A percentile compares a stretch with the other conserved stretches of the same genome.
Conservation (phyloP, 345 rosid genomes). For the rapeseed (Brassica napus) region DNA sequence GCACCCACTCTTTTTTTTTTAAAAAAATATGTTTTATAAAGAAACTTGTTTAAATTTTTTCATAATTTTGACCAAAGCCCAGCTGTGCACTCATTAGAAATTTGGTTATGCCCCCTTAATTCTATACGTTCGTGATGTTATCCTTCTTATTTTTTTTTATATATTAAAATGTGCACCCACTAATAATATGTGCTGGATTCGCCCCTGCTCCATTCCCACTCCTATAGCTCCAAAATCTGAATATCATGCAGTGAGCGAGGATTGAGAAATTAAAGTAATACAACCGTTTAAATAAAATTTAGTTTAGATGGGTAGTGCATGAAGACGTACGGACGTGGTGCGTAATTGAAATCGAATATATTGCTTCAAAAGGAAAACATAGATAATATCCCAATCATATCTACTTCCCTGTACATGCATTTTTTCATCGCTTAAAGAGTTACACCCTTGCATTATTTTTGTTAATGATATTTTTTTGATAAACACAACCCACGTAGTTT, state of each 20-base stretch:
- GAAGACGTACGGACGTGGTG: conserved; percentile 19
- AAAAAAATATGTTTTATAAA: too few relatives aligned
- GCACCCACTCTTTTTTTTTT: too few relatives aligned
- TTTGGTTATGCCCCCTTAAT: too few relatives aligned
- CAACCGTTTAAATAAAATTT: not conserved
- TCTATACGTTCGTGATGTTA: too few relatives aligned
- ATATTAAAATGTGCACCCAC: too few relatives aligned
- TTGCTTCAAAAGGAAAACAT: not conserved
- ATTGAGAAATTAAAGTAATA: not conserved
- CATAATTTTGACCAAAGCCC: too few relatives aligned
- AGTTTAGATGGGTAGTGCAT: not conserved
- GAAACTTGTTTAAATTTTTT: too few relatives aligned
- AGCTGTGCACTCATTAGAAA: too few relatives aligned
- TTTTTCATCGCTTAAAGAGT: not conserved
- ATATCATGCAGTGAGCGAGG: not conserved
- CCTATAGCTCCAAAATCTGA: not conserved
- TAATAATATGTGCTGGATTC: too few relatives aligned
- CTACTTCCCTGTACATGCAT: not conserved
- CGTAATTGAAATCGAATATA: conserved; percentile 8
- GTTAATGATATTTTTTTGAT: not conserved
- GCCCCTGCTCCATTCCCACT: not conserved
- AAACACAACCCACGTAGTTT: not conserved
- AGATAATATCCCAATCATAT: not conserved
- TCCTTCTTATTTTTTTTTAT: too few relatives aligned
- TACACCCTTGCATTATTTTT: not conserved